Base-by-base conservation (phyloP, 768 basidiomycete species). In the Tulasnella sp. region DNA sequence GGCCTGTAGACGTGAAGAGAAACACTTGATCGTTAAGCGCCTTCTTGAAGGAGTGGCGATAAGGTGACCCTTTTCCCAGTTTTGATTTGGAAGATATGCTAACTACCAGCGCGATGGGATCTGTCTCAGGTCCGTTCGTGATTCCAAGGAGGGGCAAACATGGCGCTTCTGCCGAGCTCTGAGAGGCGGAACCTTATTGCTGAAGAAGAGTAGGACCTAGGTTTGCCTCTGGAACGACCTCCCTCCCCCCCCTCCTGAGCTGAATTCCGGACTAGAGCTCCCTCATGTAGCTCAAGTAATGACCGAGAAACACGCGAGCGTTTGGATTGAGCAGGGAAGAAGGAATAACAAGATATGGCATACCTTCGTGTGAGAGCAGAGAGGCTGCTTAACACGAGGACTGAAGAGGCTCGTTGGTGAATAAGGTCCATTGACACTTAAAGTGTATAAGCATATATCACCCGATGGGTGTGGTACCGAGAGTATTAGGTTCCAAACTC, bases 21-120 rank as follows among this genome's bases (percentile, higher is more conserved):
- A 80, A 94, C 96, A 62, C 66, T 75, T 70, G 3, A 7, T 51
- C 23, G 12, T 19, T n/a, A 25, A n/a, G n/a, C n/a, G n/a, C n/a
- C n/a, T n/a, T n/a, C n/a, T n/a, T n/a, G n/a, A n/a, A n/a, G n/a
- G n/a, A n/a, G n/a, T n/a, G n/a, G n/a, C n/a, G n/a, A n/a, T n/a
- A n/a, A n/a, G n/a, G n/a, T n/a, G 8, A 9, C 32, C 23, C 15
- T 32, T 25, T 11, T 5, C 5, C 0, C 60, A 99, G 94, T 67
- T 99, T 3, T 87, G 97, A 96, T 62, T 90, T 93, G 2, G 91
- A 97, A 63, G 96, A 99, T 66, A 87, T 96, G 48, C 72, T 99
- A 52, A 91, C 92, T 0, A 96, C 98, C 54, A 87, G 90, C 4
- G 92, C 96, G 0, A 97, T 99, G 89, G 86, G 85, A 5, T 78